phyloP scores from a whole-genome alignment of 768 basidiomycete genomes.

The Chalciporus sphaerocephalus region DNA sequence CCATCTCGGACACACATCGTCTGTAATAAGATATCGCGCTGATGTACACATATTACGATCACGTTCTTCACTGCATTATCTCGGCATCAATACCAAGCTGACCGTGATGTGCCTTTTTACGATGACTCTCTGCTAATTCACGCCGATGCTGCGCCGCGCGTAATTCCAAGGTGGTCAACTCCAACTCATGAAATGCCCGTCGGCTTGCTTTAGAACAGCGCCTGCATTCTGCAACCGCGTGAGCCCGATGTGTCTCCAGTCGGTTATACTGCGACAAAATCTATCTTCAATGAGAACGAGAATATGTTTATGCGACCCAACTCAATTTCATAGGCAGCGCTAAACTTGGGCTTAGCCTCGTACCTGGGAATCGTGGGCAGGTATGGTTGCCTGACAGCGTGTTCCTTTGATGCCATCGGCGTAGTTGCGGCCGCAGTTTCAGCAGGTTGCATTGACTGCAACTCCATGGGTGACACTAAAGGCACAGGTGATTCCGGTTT shows the following conservation, averaged over 20 bases:
- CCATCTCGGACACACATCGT: constrained; percentile 63
- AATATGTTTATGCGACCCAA: constrained; percentile 12
- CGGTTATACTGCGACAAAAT: constrained; percentile 25
- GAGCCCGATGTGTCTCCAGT: constrained; percentile 37
- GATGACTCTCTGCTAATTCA: constrained; percentile 51
- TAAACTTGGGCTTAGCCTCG: constrained; percentile 27
- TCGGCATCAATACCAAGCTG: constrained; percentile 53
- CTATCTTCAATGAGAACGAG: background rate
- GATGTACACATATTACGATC: constrained; percentile 23
- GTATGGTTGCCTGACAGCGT: constrained; percentile 24
- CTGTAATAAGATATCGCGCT: constrained; percentile 58
- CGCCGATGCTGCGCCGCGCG: constrained; percentile 55
- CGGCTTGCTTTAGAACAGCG: constrained; percentile 38
- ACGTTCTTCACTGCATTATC: constrained; percentile 16
- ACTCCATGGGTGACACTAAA: constrained; percentile 14
- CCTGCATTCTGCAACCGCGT: constrained; percentile 38
- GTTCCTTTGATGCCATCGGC: constrained; percentile 13
- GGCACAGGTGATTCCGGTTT: constrained; percentile 25
- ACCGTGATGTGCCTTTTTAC: constrained; percentile 62
- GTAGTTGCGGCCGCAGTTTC: constrained; percentile 10
- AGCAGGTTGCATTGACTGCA: background rate
- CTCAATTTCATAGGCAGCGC: constrained; percentile 24
- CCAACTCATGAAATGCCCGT: constrained; percentile 58
- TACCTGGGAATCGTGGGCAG: constrained; percentile 33
- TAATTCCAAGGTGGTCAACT: constrained; percentile 56